Conservation (phyloP, 176 grass and related monocot genomes). For the Lolium multiflorum region DNA sequence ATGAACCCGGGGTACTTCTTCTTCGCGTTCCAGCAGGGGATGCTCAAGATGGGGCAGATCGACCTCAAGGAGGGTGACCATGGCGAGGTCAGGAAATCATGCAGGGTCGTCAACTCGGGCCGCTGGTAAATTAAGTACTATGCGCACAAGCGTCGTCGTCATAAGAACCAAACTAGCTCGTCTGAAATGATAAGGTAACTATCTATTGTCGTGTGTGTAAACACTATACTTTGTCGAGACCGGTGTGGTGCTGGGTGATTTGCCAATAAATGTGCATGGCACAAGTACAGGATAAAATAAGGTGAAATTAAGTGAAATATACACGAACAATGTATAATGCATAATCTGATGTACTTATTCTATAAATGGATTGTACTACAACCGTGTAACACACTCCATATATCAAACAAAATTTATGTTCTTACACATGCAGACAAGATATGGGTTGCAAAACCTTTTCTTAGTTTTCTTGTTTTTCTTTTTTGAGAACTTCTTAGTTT, state of each 20-base stretch:
- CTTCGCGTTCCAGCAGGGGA: conserved; percentile 75
- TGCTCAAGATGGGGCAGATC: conserved; percentile 87
- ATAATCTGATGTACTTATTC: too few species aligned
- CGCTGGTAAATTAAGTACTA: neutral
- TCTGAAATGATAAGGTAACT: neutral
- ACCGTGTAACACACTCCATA: too few species aligned
- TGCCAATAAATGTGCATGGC: neutral
- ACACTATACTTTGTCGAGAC: neutral
- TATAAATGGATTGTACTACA: too few species aligned
- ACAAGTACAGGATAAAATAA: neutral
- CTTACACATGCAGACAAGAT: too few species aligned
- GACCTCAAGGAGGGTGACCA: conserved; percentile 70
- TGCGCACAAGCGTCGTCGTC: neutral
- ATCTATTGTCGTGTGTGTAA: neutral
- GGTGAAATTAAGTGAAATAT: neutral
- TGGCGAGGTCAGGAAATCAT: conserved; percentile 71
- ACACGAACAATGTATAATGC: neutral
- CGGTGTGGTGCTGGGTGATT: neutral
- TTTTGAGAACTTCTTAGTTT: too few species aligned
- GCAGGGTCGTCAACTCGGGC: conserved; percentile 61
- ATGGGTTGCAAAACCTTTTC: too few species aligned
- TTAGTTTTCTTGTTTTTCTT: too few species aligned
- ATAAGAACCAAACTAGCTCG: neutral
- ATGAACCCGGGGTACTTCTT: conserved; percentile 80
- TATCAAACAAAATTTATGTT: too few species aligned